phyloP scores from a whole-genome alignment of 2,329 filamentous ascomycete genomes.

The Apiospora sp. region DNA sequence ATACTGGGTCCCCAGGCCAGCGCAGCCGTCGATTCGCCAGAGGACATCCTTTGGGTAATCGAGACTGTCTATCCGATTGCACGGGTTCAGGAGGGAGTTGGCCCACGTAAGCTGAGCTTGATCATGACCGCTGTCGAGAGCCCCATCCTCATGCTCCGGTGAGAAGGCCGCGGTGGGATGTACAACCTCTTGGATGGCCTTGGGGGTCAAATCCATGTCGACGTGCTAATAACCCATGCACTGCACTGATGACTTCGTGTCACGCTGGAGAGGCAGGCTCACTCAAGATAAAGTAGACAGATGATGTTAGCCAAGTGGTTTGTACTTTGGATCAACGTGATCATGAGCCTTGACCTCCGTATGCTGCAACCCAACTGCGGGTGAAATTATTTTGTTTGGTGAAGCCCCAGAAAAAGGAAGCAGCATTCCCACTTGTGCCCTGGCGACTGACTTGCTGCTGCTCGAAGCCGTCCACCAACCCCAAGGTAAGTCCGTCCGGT shows the following conservation, averaged over 20 bases:
- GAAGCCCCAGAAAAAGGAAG: conserved; percentile 4
- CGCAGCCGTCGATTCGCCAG: conserved; percentile 68
- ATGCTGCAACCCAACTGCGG: conserved; percentile 6
- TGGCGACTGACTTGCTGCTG: background rate
- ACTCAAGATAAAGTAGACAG: conserved; percentile 12
- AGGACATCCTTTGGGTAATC: conserved; percentile 51
- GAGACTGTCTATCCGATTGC: conserved; percentile 67
- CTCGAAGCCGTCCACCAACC: background rate
- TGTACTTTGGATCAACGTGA: conserved; percentile 13
- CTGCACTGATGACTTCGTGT: conserved; percentile 17
- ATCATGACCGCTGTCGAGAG: conserved; percentile 22
- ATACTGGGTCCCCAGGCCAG: conserved; percentile 64
- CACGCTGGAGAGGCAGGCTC: conserved; percentile 1
- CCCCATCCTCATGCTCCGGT: conserved; percentile 28
- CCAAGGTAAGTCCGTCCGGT: background rate
- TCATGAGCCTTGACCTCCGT: background rate
- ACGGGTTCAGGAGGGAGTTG: conserved; percentile 63
- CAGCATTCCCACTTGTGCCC: background rate
- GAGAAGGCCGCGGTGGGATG: conserved; percentile 65
- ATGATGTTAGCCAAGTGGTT: background rate
- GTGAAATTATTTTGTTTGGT: background rate
- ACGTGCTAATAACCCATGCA: conserved; percentile 15
- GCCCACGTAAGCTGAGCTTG: conserved; percentile 48
- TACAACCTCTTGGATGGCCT: conserved; percentile 62
- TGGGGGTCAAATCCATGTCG: conserved; percentile 62